A percentile compares a stretch with the other conserved stretches of the same genome.
These are phyloP conservation scores for Populus ilicifolia DNA, from an alignment of 345 rosid genomes.

Conservation along the genomic window DNA sequence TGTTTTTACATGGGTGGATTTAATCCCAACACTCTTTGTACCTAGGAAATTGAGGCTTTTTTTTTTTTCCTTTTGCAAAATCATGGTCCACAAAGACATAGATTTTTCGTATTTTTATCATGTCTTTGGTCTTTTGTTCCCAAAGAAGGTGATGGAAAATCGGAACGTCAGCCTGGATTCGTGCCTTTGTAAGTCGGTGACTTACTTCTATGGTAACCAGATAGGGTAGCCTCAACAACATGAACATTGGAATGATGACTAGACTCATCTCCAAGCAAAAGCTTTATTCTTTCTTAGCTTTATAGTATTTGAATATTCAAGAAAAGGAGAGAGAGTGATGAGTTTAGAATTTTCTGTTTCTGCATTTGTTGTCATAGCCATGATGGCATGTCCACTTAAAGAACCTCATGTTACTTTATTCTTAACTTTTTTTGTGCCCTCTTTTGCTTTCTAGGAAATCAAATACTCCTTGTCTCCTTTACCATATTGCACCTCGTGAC, in stretches of 20 bases:
- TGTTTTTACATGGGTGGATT: too few relatives aligned
- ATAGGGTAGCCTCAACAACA: background rate
- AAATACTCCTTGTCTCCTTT: background rate
- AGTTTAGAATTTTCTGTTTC: background rate
- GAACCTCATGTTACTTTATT: slow-evolving; percentile 13
- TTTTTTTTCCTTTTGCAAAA: too few relatives aligned
- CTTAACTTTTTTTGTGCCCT: background rate
- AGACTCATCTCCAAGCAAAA: background rate
- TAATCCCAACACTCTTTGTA: too few relatives aligned
- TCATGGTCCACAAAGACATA: background rate
- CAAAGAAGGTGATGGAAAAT: background rate
- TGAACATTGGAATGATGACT: background rate
- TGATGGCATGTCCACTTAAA: slow-evolving; percentile 25
- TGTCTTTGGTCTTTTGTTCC: background rate
- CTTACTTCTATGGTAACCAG: background rate
- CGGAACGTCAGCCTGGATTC: background rate
- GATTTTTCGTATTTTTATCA: background rate
- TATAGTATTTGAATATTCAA: background rate
- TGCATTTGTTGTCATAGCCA: slow-evolving; percentile 11
- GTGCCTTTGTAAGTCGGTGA: background rate
- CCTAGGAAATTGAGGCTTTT: too few relatives aligned
- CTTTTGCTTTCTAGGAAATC: background rate
- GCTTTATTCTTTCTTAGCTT: background rate
- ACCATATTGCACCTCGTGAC: background rate
- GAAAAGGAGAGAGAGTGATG: background rate